Conservation (phyloP, 2,329 filamentous ascomycete species). For the Cryphonectria carpinicola region DNA sequence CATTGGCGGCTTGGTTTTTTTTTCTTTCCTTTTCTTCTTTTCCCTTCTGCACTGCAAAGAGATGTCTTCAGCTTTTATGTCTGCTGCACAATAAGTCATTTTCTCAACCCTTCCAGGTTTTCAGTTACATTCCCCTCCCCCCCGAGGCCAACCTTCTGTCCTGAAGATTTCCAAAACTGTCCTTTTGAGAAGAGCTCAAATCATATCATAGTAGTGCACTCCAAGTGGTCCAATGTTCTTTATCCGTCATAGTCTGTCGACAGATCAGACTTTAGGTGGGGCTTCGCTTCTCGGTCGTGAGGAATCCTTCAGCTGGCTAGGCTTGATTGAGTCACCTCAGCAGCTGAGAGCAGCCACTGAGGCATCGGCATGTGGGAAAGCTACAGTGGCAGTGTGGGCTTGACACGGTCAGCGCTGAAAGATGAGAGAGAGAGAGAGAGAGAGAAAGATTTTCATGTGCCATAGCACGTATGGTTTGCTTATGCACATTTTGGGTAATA, state of each 20-base stretch:
- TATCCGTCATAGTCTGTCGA: not conserved
- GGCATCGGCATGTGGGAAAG: not conserved
- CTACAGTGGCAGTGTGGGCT: not conserved
- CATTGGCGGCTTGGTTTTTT: not conserved
- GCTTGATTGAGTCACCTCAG: not conserved
- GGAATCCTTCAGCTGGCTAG: conserved; percentile 7
- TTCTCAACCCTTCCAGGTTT: too few relatives aligned
- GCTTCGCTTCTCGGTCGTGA: not conserved
- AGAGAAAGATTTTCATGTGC: not conserved
- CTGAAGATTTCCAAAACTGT: too few relatives aligned
- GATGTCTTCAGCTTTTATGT: not conserved
- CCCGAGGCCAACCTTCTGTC: too few relatives aligned
- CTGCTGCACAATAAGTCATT: not conserved
- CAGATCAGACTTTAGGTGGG: not conserved
- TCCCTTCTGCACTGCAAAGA: not conserved
- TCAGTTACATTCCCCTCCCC: too few relatives aligned
- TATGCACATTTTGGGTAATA: not conserved
- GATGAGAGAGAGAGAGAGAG: not conserved
- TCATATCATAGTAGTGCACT: not conserved
- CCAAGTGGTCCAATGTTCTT: not conserved
- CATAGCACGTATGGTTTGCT: not conserved
- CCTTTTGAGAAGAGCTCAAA: not conserved
- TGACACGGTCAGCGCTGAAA: not conserved
- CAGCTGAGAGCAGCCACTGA: not conserved
- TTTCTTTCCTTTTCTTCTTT: not conserved